Conservation (phyloP, 2,329 filamentous ascomycete species). For the Pseudogymnoascus sp. region DNA sequence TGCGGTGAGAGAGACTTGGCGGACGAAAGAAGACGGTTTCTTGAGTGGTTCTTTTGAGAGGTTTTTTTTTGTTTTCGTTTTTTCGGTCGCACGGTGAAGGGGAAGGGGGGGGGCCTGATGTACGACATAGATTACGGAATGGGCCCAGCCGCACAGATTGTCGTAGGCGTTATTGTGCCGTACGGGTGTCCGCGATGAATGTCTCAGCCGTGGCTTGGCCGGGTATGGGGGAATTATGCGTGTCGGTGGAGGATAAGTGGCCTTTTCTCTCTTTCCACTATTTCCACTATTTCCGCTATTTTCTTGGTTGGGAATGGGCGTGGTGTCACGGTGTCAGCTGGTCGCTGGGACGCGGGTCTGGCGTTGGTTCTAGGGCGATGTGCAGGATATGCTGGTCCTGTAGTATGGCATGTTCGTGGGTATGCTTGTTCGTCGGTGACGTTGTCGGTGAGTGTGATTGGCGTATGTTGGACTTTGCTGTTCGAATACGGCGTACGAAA, state of each 20-base stretch:
- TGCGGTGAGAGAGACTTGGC: neutral
- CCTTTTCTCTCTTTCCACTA: neutral
- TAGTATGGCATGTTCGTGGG: neutral
- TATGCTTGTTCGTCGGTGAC: neutral
- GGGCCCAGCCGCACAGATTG: neutral
- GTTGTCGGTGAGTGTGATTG: neutral
- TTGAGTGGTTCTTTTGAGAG: neutral
- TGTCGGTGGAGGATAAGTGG: neutral
- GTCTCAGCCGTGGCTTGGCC: neutral
- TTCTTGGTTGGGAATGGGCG: conserved; percentile 5
- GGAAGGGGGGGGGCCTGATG: neutral
- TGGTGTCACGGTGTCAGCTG: neutral
- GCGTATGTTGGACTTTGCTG: neutral
- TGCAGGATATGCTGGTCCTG: neutral
- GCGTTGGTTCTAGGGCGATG: neutral
- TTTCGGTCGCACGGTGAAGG: neutral
- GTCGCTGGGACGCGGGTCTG: neutral
- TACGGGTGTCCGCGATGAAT: neutral
- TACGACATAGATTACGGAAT: conserved; percentile 6
- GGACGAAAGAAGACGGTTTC: neutral
- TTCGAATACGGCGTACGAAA: neutral
- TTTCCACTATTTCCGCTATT: neutral
- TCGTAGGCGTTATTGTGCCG: neutral
- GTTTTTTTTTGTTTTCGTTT: neutral
- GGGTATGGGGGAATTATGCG: neutral